Evolutionary conservation across 768 basidiomycete species (phyloP).

Genomic region (Rhodotorula kratochvilovae): DNA sequence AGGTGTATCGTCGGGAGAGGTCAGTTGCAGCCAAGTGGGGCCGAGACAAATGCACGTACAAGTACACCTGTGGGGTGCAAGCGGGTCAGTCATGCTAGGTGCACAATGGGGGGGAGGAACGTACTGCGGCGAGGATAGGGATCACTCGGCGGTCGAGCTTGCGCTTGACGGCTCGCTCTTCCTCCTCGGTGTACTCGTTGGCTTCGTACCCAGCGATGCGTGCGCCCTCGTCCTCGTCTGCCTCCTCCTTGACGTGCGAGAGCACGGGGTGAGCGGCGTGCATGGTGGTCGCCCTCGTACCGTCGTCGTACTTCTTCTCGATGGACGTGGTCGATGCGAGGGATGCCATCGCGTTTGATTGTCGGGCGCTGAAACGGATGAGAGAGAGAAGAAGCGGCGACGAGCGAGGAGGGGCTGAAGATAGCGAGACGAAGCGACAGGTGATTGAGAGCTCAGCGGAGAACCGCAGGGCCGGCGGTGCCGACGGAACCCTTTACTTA

Average conservation of each 20-base stretch:
- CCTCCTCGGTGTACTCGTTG: conserved; percentile 19
- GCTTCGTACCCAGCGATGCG: conserved; percentile 11
- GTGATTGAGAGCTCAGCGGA: no score
- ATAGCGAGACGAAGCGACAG: neutral
- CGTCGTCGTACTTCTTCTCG: conserved; percentile 22
- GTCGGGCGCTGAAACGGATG: neutral
- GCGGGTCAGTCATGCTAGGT: no score
- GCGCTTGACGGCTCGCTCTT: conserved; percentile 19
- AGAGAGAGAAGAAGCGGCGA: neutral
- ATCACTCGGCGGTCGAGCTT: conserved; percentile 28
- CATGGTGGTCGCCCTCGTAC: neutral
- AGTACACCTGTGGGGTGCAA: neutral
- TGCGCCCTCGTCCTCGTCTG: conserved; percentile 23
- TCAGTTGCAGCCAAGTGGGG: neutral
- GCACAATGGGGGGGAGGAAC: neutral
- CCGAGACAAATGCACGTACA: no score
- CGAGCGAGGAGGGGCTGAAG: neutral
- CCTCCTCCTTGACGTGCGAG: conserved; percentile 14
- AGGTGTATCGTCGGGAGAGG: neutral
- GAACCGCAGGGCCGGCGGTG: no score
- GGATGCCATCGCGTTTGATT: neutral
- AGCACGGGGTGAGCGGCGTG: neutral
- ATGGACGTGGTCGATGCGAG: neutral
- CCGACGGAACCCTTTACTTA: neutral
- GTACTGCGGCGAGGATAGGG: conserved; percentile 17